Evolutionary conservation across 306 rosid species (phyloP), one percentile per base, ranked within the genome.

Genomic region (Elaeagnus macrophylla): DNA sequence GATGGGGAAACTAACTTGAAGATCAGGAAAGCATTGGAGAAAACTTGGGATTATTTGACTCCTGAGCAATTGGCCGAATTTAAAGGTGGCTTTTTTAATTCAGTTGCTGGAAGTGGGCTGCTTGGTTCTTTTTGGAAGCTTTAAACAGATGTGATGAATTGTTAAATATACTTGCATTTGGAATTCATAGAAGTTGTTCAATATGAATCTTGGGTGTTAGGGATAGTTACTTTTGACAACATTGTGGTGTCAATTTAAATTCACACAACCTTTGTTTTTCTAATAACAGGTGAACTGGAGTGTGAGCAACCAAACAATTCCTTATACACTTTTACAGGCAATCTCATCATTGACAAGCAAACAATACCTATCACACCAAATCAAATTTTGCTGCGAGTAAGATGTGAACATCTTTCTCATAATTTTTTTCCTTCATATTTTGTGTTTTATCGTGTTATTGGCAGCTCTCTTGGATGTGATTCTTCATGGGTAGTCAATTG

Each of bases 261-360:
- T 51, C 38, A 70, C 51, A 72, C 45, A 32, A 39, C n/a, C 17
- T 14, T 54, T 60, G 32, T 46, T 32, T 67, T 12, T n/a, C 47
- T 56, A 59, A 54, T 57, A 79, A 71, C 73, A 90, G 97, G 97
- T 59, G 97, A 90, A 86, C 63, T 86, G 79, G 84, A 90, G 72
- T 83, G 97, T 50, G 95, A 90, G 67, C 97, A 90, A 52, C 95
- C 97, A 48, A 90, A 90, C 79, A 90, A 86, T 81, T 90, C 97
- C 16, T 61, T 90, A 55, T 86, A 90, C 77, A 90, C 95, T 72
- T 90, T 86, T 73, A 83, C 95, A 3, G 94, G 95, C 69, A 90
- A 90, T 67, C 86, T 78, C 79, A 66, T 90, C 44, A 40, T 68
- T 76, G 79, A 86, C 67, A 74, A 87, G 64, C 97, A 90, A 75